These are phyloP conservation scores for Talaromyces sp. DNA, from an alignment of 2,329 filamentous ascomycete species.

Conservation along the genomic window DNA sequence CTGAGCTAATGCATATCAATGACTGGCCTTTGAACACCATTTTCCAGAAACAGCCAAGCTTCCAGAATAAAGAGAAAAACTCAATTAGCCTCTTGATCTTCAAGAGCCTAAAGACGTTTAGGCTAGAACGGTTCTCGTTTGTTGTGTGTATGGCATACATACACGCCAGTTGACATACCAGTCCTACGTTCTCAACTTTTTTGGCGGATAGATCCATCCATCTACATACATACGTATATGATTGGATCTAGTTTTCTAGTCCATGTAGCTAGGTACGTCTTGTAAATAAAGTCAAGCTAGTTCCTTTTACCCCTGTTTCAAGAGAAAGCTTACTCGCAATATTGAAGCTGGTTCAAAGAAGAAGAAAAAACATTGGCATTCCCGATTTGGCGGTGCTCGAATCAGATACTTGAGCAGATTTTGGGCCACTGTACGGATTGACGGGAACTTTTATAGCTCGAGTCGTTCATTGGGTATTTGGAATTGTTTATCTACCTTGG, in stretches of 20 bases:
- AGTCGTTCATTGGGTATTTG: not conserved
- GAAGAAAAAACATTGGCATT: not conserved
- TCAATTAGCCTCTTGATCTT: not conserved
- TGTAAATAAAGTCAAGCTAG: not conserved
- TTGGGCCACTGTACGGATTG: not conserved
- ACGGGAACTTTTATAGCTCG: not conserved
- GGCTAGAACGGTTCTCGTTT: conserved; percentile 2
- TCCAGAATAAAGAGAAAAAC: conserved; percentile 9
- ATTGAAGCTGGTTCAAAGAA: conserved; percentile 2
- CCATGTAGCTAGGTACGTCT: not conserved
- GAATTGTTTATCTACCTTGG: not conserved
- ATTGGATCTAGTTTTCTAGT: not conserved
- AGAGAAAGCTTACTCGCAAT: conserved; percentile 5
- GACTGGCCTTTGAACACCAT: not conserved
- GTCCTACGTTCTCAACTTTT: not conserved
- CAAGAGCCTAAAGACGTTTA: not conserved
- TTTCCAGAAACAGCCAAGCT: conserved; percentile 1
- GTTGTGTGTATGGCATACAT: conserved; percentile 6
- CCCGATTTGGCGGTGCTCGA: not conserved
- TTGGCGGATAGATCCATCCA: not conserved
- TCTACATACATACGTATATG: not conserved
- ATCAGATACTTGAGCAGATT: not conserved
- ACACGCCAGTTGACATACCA: not conserved
- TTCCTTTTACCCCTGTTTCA: not conserved
- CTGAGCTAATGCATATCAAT: conserved; percentile 12